These are phyloP conservation scores for Senna siamea DNA, from an alignment of 306 rosid genomes.

Conservation along the genomic window DNA sequence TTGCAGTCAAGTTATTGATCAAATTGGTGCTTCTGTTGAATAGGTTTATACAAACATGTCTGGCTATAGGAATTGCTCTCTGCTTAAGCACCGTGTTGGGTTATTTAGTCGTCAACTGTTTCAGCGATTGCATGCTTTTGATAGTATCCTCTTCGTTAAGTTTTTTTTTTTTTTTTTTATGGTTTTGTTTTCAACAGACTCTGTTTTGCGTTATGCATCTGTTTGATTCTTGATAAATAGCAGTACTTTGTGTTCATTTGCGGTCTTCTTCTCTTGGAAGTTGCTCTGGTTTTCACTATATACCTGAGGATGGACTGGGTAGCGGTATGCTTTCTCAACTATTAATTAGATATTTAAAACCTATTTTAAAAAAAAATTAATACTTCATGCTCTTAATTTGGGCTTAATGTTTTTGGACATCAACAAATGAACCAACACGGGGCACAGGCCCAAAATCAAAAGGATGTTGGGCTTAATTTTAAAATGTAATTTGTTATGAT, in stretches of 20 bases:
- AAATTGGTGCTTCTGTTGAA: conserved; percentile 29
- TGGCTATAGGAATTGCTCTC: conserved; percentile 56
- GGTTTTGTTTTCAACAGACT: not conserved
- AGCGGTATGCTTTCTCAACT: conserved; percentile 44
- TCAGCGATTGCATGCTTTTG: conserved; percentile 39
- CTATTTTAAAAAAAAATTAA: too few species aligned
- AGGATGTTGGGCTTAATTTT: too few species aligned
- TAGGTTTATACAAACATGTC: conserved; percentile 61
- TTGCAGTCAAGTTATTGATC: not conserved
- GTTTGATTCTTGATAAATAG: conserved; percentile 42
- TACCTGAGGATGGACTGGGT: conserved; percentile 54
- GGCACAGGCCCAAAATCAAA: too few species aligned
- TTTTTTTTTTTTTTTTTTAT: not conserved
- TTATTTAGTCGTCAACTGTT: conserved; percentile 43
- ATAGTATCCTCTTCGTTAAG: conserved; percentile 51
- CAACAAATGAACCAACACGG: too few species aligned
- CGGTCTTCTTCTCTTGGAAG: conserved; percentile 45
- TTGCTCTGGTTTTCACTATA: conserved; percentile 30
- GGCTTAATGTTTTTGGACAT: too few species aligned
- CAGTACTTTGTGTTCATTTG: conserved; percentile 47
- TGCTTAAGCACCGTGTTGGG: conserved; percentile 55
- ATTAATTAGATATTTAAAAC: too few species aligned
- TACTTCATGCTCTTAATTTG: too few species aligned
- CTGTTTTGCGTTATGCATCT: not conserved
- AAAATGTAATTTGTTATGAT: too few species aligned